Evolutionary conservation across 1,139 yeast genomes (phyloP).

Genomic region (Candida dubliniensis): DNA sequence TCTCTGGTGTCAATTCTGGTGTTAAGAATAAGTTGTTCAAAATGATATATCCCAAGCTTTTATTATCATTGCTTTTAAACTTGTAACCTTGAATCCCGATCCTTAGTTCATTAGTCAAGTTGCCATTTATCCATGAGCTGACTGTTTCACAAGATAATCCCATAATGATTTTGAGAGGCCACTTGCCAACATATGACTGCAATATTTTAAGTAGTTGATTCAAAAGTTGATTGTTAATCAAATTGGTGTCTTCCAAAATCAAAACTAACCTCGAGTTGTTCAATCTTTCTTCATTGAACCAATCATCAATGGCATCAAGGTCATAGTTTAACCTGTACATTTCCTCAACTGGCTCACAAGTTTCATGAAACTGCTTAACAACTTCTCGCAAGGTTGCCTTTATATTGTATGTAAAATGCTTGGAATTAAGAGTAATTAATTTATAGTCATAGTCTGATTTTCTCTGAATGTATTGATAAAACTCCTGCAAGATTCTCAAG

Average conservation of each 20-base stretch:
- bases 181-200: constrained; percentile 33
- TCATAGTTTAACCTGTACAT: constrained; percentile 43
- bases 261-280: constrained; percentile 30
- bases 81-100: constrained; percentile 39
- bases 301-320: constrained; percentile 50
- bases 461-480: constrained; percentile 25
- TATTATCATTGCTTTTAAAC: constrained; percentile 44
- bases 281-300: constrained; percentile 28
- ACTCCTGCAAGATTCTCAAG: constrained; percentile 45
- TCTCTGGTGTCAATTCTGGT: constrained; percentile 18
- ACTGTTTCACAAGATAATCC: constrained; percentile 52
- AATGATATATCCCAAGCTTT: constrained; percentile 38
- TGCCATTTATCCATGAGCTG: constrained; percentile 37
- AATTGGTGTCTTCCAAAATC: constrained; percentile 65
- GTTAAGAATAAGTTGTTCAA: constrained; percentile 36
- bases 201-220: constrained; percentile 51
- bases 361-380: constrained; percentile 29
- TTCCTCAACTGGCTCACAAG: constrained; percentile 10
- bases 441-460: constrained; percentile 19
- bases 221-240: constrained; percentile 52
- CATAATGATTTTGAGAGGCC: constrained; percentile 49
- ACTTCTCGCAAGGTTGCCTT: constrained; percentile 41
- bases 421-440: constrained; percentile 41
- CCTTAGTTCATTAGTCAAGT: constrained; percentile 33
- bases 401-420: constrained; percentile 38